These are phyloP conservation scores for Ophiostoma piceae DNA, from an alignment of 2,329 filamentous ascomycete genomes.

Conservation along the genomic window DNA sequence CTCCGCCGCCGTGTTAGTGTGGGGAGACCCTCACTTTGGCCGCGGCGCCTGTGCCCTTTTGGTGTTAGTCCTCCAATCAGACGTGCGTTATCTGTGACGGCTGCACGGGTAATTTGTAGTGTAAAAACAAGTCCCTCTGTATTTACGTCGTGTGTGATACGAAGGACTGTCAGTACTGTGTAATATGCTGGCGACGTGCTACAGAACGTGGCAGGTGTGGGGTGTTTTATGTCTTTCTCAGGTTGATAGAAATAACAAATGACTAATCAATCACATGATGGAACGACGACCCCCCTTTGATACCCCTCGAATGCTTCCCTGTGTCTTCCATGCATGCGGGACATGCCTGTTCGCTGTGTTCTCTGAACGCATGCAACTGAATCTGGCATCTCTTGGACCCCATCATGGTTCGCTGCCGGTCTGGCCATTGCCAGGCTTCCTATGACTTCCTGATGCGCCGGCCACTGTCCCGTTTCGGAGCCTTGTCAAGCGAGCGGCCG, in stretches of 20 bases:
- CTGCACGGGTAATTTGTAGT: neutral
- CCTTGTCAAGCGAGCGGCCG: neutral
- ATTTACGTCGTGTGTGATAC: neutral
- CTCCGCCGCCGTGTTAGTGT: slow-evolving; percentile 19
- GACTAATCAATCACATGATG: slow-evolving; percentile 4
- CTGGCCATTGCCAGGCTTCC: neutral
- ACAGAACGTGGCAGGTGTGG: slow-evolving; percentile 2
- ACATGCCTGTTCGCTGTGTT: neutral
- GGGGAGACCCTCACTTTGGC: slow-evolving; percentile 9
- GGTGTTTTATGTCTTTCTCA: neutral
- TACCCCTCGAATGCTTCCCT: slow-evolving; percentile 4
- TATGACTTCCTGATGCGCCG: neutral
- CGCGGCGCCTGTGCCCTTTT: slow-evolving; percentile 13
- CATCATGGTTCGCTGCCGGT: neutral
- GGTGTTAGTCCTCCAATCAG: neutral
- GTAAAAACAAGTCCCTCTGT: neutral
- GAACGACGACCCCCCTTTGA: neutral
- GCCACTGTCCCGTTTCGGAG: neutral
- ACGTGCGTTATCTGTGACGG: neutral
- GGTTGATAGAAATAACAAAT: no score
- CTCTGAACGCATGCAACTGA: neutral
- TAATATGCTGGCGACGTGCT: neutral
- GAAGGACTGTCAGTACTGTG: neutral
- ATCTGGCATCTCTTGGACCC: neutral
- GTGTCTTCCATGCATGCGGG: slow-evolving; percentile 11